Evolutionary conservation across 441 rosid genomes (phyloP).

Genomic region (Pelargonium australe): DNA sequence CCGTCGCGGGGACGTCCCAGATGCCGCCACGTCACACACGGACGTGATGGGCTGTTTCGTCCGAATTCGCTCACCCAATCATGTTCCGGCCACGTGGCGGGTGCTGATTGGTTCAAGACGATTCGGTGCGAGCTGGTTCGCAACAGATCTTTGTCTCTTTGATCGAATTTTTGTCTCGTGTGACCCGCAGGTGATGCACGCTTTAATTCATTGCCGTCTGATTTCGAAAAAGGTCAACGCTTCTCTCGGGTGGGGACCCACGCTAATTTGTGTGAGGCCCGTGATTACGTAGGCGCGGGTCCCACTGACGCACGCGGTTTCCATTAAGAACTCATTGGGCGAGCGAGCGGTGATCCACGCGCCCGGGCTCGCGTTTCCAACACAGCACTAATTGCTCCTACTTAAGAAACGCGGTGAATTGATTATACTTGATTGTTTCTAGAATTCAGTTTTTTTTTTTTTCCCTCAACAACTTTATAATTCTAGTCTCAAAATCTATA

Average conservation of each 20-base stretch:
- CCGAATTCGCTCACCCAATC: not conserved
- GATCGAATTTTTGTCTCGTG: not conserved
- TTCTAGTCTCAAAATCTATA: no score
- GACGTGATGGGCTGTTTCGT: not conserved
- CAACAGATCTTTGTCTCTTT: not conserved
- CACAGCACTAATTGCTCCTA: not conserved
- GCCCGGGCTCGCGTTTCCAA: not conserved
- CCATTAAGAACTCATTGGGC: not conserved
- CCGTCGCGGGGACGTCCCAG: not conserved
- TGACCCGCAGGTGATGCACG: not conserved
- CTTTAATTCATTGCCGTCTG: not conserved
- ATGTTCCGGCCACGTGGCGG: not conserved
- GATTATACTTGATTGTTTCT: no score
- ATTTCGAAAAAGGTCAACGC: not conserved
- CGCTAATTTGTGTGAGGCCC: not conserved
- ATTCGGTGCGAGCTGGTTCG: conserved; percentile 1
- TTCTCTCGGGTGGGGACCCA: no score
- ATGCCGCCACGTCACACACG: not conserved
- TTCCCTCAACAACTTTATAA: no score
- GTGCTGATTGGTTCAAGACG: not conserved
- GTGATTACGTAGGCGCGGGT: not conserved
- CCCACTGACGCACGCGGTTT: not conserved
- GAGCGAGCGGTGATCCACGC: not conserved
- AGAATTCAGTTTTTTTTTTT: no score
- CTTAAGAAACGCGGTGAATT: not conserved